These are phyloP conservation scores for Leavenworthia alabamica DNA, from an alignment of 345 rosid species.

Conservation along the genomic window DNA sequence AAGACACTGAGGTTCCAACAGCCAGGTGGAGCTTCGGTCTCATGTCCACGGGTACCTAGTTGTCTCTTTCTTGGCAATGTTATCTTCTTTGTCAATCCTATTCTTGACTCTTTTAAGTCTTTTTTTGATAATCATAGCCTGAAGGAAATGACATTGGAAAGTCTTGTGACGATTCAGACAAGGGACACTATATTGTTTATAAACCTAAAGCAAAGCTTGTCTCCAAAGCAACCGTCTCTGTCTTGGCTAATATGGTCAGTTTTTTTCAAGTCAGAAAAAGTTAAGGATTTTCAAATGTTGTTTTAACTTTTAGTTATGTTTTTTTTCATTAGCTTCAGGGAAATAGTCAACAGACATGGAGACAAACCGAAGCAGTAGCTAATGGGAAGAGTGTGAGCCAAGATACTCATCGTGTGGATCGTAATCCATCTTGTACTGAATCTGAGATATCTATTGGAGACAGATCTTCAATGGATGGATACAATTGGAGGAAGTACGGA, in stretches of 20 bases:
- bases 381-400: conserved; percentile 28
- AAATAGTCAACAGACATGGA: conserved; percentile 31
- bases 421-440: conserved; percentile 28
- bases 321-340: conserved; percentile 41
- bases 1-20: conserved; percentile 67
- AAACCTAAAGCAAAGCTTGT: conserved; percentile 87
- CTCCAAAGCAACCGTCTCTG: conserved; percentile 67
- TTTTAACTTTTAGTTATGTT: background rate
- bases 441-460: conserved; percentile 23
- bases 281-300: background rate
- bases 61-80: background rate
- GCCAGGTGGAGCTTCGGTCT: conserved; percentile 28
- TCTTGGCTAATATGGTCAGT: conserved; percentile 77
- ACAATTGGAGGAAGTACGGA: conserved; percentile 98
- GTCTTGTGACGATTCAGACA: conserved; percentile 40
- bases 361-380: conserved; percentile 27
- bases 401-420: conserved; percentile 21
- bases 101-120: conserved; percentile 17
- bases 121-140: conserved; percentile 15
- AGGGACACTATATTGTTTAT: conserved; percentile 46
- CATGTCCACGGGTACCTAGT: conserved; percentile 42
- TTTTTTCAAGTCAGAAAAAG: background rate
- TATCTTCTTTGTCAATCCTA: conserved; percentile 1
- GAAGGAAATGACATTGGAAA: conserved; percentile 18
- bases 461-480: conserved; percentile 79